Evolutionary conservation across 257 asterid genomes (phyloP).

Genomic region (Leptodermis oblonga): DNA sequence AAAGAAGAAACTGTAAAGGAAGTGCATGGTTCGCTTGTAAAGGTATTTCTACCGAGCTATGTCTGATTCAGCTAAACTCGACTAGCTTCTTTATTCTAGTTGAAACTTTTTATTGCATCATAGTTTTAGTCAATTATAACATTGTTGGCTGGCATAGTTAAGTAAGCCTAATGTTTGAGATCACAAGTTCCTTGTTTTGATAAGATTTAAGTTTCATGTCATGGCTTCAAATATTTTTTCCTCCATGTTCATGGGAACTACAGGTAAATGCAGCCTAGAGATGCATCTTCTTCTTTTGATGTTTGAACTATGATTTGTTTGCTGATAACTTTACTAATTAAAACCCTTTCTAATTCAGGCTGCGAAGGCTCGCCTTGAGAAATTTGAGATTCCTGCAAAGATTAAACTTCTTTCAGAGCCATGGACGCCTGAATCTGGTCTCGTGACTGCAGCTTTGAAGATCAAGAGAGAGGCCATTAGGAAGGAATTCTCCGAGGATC

Average conservation of each 20-base stretch:
- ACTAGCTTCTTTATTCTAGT: not conserved
- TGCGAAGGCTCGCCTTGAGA: conserved; percentile 42
- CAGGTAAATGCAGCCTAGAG: not conserved
- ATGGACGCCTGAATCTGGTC: conserved; percentile 56
- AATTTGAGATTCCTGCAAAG: conserved; percentile 47
- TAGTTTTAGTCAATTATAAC: not conserved
- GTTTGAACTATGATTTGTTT: not conserved
- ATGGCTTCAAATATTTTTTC: not conserved
- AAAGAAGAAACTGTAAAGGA: conserved; percentile 68
- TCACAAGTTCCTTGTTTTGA: not conserved
- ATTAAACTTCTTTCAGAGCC: conserved; percentile 40
- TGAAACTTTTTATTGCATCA: not conserved
- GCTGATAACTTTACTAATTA: not conserved
- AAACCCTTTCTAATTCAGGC: conserved; percentile 22
- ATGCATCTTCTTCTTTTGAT: not conserved
- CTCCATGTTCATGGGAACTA: not conserved
- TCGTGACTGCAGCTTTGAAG: conserved; percentile 52
- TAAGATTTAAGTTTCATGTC: not conserved
- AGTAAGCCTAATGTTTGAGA: not conserved
- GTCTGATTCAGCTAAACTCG: not conserved
- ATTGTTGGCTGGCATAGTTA: not conserved
- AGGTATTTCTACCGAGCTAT: conserved; percentile 42
- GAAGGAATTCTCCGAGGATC: conserved; percentile 71
- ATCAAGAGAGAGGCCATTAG: conserved; percentile 53
- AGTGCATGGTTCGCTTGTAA: conserved; percentile 58